Conservation (phyloP, 2,329 filamentous ascomycete genomes). For the Hyphodiscus sp. region DNA sequence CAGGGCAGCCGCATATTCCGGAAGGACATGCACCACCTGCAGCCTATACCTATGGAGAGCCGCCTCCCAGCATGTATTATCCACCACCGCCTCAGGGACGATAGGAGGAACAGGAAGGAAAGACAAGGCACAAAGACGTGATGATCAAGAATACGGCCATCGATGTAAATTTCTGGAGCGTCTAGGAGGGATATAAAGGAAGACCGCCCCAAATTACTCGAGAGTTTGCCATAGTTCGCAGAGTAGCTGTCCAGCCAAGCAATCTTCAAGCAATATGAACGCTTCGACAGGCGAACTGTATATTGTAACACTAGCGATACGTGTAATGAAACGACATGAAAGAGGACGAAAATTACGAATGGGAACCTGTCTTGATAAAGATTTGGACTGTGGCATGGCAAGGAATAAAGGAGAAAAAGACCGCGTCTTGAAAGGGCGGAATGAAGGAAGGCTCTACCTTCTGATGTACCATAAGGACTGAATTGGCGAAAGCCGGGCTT, state of each 20-base stretch:
- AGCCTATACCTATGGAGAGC: slow-evolving; percentile 22
- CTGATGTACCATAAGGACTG: not conserved
- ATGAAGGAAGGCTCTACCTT: not conserved
- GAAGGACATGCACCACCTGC: slow-evolving; percentile 13
- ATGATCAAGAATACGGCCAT: too few species aligned
- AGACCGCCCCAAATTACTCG: not conserved
- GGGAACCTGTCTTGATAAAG: not conserved
- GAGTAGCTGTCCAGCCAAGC: not conserved
- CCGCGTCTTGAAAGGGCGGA: not conserved
- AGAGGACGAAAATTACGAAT: not conserved
- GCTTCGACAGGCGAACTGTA: not conserved
- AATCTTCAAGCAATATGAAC: not conserved
- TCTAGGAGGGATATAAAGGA: not conserved
- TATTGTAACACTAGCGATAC: not conserved
- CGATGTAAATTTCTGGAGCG: not conserved
- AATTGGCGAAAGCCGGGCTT: not conserved
- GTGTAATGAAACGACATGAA: not conserved
- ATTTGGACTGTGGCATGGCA: not conserved
- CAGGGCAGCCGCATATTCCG: slow-evolving; percentile 14
- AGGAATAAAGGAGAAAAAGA: not conserved
- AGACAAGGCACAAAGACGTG: not conserved
- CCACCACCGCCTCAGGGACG: slow-evolving; percentile 22
- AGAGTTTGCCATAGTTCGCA: not conserved
- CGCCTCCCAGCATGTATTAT: slow-evolving; percentile 22
- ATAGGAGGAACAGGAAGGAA: slow-evolving; percentile 7